Evolutionary conservation across 2,329 filamentous ascomycete genomes (phyloP).

Genomic region (Pyricularia sp.): DNA sequence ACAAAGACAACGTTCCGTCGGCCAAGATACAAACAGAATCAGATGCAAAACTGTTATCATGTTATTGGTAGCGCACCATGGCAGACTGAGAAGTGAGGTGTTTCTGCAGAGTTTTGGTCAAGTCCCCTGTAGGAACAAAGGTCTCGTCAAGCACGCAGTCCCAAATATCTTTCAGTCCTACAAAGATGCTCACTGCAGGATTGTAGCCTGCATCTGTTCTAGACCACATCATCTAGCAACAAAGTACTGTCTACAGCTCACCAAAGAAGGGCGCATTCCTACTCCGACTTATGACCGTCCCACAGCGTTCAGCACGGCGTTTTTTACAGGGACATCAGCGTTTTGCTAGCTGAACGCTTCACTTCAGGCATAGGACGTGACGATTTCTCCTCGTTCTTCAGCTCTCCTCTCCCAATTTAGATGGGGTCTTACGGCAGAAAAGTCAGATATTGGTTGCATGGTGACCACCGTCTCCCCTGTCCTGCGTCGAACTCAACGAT

Average conservation of each 20-base stretch:
- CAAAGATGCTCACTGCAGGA: background rate
- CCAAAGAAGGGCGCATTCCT: background rate
- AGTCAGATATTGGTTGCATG: background rate
- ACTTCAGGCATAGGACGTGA: background rate
- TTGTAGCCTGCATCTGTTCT: background rate
- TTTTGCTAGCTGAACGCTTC: background rate
- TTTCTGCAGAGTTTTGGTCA: background rate
- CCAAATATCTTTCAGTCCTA: background rate
- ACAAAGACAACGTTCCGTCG: background rate
- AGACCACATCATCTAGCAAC: background rate
- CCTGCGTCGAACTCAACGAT: background rate
- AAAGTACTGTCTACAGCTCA: background rate
- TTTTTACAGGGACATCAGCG: background rate
- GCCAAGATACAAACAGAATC: background rate
- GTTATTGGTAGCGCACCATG: background rate
- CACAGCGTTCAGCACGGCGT: background rate
- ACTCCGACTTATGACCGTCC: background rate
- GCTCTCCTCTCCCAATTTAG: background rate
- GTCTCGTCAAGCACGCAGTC: background rate
- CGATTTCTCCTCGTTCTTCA: background rate
- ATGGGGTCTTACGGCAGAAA: background rate
- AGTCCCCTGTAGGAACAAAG: background rate
- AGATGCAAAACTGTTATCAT: background rate
- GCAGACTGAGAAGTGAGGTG: background rate
- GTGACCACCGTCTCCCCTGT: background rate